Percentiles rank a stretch among this genome's conserved stretches.
Evolutionary conservation across 352 stramenopile genomes (phyloP).

Genomic region (Lagenidium sp.): DNA sequence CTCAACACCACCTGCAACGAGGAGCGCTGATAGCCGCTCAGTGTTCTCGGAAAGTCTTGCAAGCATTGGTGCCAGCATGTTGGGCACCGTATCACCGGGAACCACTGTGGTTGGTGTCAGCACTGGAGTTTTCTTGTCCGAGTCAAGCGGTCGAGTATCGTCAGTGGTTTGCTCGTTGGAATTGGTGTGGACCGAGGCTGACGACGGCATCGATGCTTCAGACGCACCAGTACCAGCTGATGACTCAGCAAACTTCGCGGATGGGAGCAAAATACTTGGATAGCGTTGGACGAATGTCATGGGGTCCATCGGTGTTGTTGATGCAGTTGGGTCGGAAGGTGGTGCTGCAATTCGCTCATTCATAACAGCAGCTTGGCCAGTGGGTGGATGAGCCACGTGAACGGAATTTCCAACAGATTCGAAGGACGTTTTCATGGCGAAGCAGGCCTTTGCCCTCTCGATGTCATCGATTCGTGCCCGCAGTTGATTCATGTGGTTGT

Average conservation of each 20-base stretch:
- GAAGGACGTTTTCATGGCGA: conserved; percentile 14
- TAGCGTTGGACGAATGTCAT: conserved; percentile 38
- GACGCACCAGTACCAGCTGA: too few relatives aligned
- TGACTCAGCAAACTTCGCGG: conserved; percentile 11
- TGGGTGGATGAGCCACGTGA: too few relatives aligned
- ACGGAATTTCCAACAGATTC: too few relatives aligned
- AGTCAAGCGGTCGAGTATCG: too few relatives aligned
- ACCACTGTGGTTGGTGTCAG: background rate
- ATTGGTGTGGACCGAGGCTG: background rate
- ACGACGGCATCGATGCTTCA: background rate
- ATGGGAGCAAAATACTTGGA: conserved; percentile 49
- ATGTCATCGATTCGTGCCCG: conserved; percentile 63
- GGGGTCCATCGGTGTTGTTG: conserved; percentile 14
- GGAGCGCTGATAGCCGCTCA: conserved; percentile 44
- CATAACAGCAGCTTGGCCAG: too few relatives aligned
- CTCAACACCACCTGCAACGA: conserved; percentile 57
- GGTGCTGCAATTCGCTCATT: too few relatives aligned
- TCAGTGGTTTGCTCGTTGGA: too few relatives aligned
- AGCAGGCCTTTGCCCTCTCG: conserved; percentile 47
- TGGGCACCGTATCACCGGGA: conserved; percentile 14
- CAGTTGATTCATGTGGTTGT: conserved; percentile 76
- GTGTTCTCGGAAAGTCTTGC: conserved; percentile 25
- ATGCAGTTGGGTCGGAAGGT: too few relatives aligned
- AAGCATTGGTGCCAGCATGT: conserved; percentile 22
- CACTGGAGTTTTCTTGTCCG: too few relatives aligned